Conservation (phyloP, 1,139 yeast genomes). For the Protomyces lactucae-debilis region DNA sequence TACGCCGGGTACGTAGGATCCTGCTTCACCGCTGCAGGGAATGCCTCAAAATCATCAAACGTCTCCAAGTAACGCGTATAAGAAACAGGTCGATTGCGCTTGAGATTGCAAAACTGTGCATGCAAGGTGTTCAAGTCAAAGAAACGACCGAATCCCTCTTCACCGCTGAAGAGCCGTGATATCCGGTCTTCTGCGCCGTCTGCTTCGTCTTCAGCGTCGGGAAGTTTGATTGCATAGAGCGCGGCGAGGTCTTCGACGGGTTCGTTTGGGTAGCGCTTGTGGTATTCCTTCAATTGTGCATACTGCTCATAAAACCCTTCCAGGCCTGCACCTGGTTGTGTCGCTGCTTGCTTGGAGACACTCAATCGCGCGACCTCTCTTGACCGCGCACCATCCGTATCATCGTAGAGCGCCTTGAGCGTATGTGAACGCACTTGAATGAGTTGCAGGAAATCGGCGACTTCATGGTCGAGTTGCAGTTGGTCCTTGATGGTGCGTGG, state of each 20-base stretch:
- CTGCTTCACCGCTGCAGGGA: conserved; percentile 35
- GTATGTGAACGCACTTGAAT: conserved; percentile 44
- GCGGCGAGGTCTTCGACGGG: conserved; percentile 41
- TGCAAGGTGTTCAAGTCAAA: conserved; percentile 55
- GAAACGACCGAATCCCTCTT: conserved; percentile 61
- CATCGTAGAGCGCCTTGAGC: conserved; percentile 36
- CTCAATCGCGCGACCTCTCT: conserved; percentile 20
- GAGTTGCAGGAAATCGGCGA: conserved; percentile 50
- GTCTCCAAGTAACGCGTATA: conserved; percentile 52
- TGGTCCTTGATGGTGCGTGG: conserved; percentile 42
- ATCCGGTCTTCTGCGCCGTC: conserved; percentile 35
- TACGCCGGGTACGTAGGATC: conserved; percentile 45
- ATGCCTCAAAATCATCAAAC: conserved; percentile 44
- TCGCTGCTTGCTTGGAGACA: conserved; percentile 27
- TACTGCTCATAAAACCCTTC: conserved; percentile 47
- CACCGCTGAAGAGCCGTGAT: conserved; percentile 50
- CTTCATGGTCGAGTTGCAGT: conserved; percentile 65
- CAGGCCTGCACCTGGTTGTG: conserved; percentile 37
- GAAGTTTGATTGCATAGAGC: conserved; percentile 37
- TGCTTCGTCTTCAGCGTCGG: conserved; percentile 21
- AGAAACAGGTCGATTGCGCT: conserved; percentile 38
- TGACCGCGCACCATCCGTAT: conserved; percentile 31
- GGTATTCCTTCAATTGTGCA: conserved; percentile 39
- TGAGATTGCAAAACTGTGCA: conserved; percentile 50
- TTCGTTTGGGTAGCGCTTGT: conserved; percentile 39